Evolutionary conservation across 75 land plant genomes (phyloP).

Genomic region (Sequoiadendron giganteum): DNA sequence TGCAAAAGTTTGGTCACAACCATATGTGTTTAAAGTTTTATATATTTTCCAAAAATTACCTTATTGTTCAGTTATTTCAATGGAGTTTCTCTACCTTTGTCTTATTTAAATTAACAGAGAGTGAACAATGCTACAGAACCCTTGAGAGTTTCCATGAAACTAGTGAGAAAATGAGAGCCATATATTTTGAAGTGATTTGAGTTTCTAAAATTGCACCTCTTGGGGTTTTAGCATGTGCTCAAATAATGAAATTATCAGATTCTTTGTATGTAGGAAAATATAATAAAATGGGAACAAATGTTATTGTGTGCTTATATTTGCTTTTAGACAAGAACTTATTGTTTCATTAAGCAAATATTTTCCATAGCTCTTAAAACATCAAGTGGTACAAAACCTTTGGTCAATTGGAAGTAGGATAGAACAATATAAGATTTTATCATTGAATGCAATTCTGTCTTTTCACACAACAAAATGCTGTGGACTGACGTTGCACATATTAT

Average conservation of each 20-base stretch:
- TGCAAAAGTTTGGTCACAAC: not conserved
- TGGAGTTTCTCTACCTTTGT: not conserved
- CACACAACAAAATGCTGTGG: not conserved
- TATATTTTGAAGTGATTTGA: not conserved
- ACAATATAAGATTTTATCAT: not conserved
- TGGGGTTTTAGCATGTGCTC: not conserved
- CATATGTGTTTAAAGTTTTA: not conserved
- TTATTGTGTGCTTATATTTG: too few species aligned
- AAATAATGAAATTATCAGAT: not conserved
- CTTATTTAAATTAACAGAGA: not conserved
- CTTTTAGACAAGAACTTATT: not conserved
- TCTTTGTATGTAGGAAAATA: not conserved
- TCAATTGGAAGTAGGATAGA: not conserved
- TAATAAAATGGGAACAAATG: not conserved
- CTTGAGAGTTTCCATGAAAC: not conserved
- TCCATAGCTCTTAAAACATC: not conserved
- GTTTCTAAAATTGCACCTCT: not conserved
- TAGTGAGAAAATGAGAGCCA: not conserved
- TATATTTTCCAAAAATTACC: not conserved
- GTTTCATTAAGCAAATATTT: not conserved
- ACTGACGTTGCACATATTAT: not conserved
- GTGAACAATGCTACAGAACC: not conserved
- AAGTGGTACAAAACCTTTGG: not conserved
- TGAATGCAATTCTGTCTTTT: not conserved
- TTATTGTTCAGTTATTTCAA: not conserved